phyloP scores from a whole-genome alignment of 2,329 filamentous ascomycete species.

The Aspergillus novoparasiticus region DNA sequence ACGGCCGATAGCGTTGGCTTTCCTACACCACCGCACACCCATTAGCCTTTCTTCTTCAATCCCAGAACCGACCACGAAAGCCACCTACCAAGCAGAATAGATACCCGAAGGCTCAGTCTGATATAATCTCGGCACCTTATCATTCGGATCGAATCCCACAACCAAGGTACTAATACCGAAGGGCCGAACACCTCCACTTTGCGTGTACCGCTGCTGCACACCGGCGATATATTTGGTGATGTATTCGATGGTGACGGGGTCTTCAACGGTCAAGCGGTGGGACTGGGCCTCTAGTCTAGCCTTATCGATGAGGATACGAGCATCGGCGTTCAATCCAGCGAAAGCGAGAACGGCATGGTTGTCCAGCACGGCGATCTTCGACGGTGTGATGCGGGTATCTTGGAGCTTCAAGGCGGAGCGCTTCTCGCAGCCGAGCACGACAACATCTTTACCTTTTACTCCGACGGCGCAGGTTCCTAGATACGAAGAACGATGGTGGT shows the following conservation, averaged over 20 bases:
- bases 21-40: conserved; percentile 61
- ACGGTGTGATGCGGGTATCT: conserved; percentile 97
- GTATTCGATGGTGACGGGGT: conserved; percentile 97
- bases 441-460: conserved; percentile 91
- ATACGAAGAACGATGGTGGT: conserved; percentile 9
- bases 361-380: conserved; percentile 96
- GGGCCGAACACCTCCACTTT: conserved; percentile 96
- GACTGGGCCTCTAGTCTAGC: conserved; percentile 96
- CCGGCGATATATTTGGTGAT: conserved; percentile 98
- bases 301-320: conserved; percentile 97
- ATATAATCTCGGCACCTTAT: conserved; percentile 85
- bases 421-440: conserved; percentile 98
- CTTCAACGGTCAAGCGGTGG: conserved; percentile 94
- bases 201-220: conserved; percentile 98
- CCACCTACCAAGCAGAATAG: conserved; percentile 89
- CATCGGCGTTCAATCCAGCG: conserved; percentile 95
- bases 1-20: conserved; percentile 97
- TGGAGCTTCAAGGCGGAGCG: conserved; percentile 98
- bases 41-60: neutral
- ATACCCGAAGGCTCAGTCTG: conserved; percentile 99
- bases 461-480: conserved; percentile 95
- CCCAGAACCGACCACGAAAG: neutral
- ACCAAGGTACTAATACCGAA: conserved; percentile 98
- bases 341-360: conserved; percentile 96
- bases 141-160: conserved; percentile 96